Conservation (phyloP, 2,329 filamentous ascomycete species). For the Paraphaeosphaeria sporulosa region DNA sequence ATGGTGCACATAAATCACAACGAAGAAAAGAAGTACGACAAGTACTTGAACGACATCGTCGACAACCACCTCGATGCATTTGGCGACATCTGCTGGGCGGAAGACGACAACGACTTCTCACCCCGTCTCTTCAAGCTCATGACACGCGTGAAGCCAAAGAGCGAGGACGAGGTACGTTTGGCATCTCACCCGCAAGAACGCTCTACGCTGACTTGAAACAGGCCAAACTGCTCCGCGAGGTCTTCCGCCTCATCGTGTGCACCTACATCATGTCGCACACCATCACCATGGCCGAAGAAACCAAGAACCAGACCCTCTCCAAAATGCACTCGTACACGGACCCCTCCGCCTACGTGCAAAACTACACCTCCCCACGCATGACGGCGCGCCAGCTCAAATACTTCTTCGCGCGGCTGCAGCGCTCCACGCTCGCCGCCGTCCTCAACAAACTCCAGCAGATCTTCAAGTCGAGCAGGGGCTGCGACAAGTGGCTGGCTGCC, state of each 20-base stretch:
- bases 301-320: constrained; percentile 46
- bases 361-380: constrained; percentile 53
- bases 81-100: constrained; percentile 53
- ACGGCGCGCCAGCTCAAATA: constrained; percentile 60
- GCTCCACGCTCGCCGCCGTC: constrained; percentile 51
- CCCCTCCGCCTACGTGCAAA: constrained; percentile 36
- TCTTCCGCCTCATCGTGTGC: constrained; percentile 55
- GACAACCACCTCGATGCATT: constrained; percentile 52
- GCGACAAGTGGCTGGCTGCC: constrained; percentile 55
- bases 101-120: constrained; percentile 56
- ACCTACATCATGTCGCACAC: constrained; percentile 60
- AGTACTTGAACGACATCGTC: constrained; percentile 54
- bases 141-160: constrained; percentile 46
- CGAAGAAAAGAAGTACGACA: constrained; percentile 55
- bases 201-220: constrained; percentile 24
- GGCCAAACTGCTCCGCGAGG: constrained; percentile 51
- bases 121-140: constrained; percentile 53
- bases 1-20: constrained; percentile 55
- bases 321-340: constrained; percentile 49
- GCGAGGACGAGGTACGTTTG: constrained; percentile 49
- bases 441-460: constrained; percentile 58
- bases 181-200: not conserved
- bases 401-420: constrained; percentile 56
- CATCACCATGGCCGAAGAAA: constrained; percentile 53
- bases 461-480: constrained; percentile 53